These are phyloP conservation scores for Fraxinus cuspidata DNA, from an alignment of 257 asterid genomes.

Conservation along the genomic window DNA sequence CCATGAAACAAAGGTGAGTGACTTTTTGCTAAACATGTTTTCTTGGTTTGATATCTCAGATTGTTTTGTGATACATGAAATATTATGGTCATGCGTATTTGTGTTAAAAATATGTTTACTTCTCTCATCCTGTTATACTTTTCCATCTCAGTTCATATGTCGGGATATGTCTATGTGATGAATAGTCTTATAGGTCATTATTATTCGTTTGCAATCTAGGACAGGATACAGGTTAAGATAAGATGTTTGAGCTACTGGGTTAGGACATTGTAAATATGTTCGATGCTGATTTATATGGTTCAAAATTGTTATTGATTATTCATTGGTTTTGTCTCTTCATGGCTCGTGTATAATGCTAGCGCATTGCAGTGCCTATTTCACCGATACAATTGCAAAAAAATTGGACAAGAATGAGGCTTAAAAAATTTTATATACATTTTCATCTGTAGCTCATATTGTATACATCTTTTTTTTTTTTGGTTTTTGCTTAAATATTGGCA, in stretches of 20 bases:
- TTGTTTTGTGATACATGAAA: background rate
- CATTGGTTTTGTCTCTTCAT: background rate
- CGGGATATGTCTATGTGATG: background rate
- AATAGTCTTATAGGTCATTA: background rate
- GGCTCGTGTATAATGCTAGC: background rate
- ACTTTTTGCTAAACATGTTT: constrained; percentile 8
- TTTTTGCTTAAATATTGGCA: background rate
- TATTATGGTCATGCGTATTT: background rate
- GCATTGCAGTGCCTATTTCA: background rate
- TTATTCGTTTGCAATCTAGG: background rate
- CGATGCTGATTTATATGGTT: too few species aligned
- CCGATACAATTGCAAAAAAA: background rate
- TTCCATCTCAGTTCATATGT: background rate
- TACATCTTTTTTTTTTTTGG: background rate
- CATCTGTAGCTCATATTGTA: background rate
- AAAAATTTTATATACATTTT: background rate
- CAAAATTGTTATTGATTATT: too few species aligned
- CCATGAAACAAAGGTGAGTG: constrained; percentile 91
- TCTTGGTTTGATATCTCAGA: background rate
- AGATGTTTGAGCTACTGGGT: too few species aligned
- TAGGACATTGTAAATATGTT: too few species aligned
- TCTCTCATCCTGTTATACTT: background rate
- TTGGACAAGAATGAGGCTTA: background rate
- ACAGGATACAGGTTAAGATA: too few species aligned
- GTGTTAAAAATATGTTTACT: background rate